These are phyloP conservation scores for Boletus austroedulis DNA, from an alignment of 1,284 basidiomycete genomes.

Conservation along the genomic window DNA sequence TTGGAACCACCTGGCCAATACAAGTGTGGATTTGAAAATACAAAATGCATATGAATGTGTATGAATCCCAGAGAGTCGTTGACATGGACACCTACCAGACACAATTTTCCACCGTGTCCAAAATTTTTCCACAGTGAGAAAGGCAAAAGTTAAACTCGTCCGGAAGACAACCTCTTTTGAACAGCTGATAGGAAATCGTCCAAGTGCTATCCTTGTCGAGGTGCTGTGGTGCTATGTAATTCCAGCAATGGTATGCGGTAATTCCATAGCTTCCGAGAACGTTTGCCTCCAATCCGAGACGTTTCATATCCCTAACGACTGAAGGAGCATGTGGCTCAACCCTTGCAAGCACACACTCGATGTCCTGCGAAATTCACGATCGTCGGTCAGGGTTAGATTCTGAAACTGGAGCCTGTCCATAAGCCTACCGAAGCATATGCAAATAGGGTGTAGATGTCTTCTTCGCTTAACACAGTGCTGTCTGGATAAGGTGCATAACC, in stretches of 20 bases:
- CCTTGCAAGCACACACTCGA: constrained; percentile 1
- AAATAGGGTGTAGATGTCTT: background rate
- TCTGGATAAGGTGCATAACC: constrained; percentile 2
- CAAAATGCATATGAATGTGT: too few relatives aligned
- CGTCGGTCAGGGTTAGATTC: too few relatives aligned
- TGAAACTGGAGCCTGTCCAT: too few relatives aligned
- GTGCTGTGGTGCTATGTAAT: constrained; percentile 12
- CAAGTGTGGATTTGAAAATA: background rate
- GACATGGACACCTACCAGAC: background rate
- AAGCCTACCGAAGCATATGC: background rate
- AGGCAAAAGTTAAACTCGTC: constrained; percentile 15
- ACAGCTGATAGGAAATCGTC: constrained; percentile 5
- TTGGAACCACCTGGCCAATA: constrained; percentile 10
- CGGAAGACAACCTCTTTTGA: background rate
- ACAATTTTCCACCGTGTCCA: constrained; percentile 6
- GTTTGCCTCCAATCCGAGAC: background rate
- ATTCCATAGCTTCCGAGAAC: constrained; percentile 5
- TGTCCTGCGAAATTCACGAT: background rate
- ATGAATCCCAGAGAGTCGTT: too few relatives aligned
- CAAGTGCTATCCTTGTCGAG: constrained; percentile 3
- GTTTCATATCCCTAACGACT: background rate
- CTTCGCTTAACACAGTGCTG: background rate
- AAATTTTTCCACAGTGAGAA: background rate
- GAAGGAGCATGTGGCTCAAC: constrained; percentile 1
- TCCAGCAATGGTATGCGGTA: constrained; percentile 9